These are phyloP conservation scores for Ceratobasidium sp. DNA, from an alignment of 1,284 basidiomycete genomes.

Conservation along the genomic window DNA sequence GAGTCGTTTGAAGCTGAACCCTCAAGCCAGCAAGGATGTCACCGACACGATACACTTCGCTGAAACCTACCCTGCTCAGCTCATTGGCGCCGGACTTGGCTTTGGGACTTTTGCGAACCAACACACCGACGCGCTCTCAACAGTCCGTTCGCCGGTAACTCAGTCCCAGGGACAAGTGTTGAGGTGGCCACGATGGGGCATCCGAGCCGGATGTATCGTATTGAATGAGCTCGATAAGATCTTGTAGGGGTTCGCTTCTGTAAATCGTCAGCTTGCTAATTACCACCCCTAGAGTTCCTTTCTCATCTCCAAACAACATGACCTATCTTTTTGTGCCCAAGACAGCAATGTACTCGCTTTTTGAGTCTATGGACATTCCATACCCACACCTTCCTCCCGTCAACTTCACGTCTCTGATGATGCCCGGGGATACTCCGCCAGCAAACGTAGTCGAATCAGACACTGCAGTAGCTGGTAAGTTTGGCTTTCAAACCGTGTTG, in stretches of 20 bases:
- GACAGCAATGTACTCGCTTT: conserved; percentile 24
- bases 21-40: conserved; percentile 6
- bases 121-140: neutral
- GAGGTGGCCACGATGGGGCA: conserved; percentile 35
- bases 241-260: neutral
- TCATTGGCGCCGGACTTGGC: neutral
- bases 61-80: conserved; percentile 25
- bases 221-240: conserved; percentile 3
- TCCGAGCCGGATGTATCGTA: conserved; percentile 20
- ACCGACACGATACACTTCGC: conserved; percentile 22
- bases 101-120: conserved; percentile 32
- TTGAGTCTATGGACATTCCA: conserved; percentile 19
- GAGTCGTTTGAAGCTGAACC: neutral
- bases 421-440: conserved; percentile 7
- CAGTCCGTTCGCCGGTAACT: neutral
- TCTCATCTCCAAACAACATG: conserved; percentile 15
- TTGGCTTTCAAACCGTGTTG: neutral
- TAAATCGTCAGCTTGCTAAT: neutral
- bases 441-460: neutral
- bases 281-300: neutral
- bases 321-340: conserved; percentile 36
- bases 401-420: conserved; percentile 22
- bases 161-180: neutral
- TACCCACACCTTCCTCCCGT: conserved; percentile 3
- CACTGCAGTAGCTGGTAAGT: conserved; percentile 15